Evolutionary conservation across 208 protist species (phyloP).

Genomic region (Leishmania braziliensis): DNA sequence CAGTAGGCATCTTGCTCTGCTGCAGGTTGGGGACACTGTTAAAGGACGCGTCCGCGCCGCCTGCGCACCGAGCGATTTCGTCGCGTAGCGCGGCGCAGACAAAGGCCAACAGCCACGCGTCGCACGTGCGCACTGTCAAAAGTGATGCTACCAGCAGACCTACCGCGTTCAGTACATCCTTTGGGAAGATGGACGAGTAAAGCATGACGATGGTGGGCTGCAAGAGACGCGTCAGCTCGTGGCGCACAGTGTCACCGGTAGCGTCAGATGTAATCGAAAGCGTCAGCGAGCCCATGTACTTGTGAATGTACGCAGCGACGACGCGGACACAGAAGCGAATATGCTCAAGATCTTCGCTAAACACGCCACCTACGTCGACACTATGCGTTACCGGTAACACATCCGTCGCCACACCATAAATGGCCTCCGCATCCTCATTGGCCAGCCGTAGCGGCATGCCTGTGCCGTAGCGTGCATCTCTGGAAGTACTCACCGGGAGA

Average conservation of each 20-base stretch:
- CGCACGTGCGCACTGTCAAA: slow-evolving; percentile 65
- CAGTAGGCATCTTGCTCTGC: not conserved
- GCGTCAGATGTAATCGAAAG: slow-evolving; percentile 11
- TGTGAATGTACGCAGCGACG: slow-evolving; percentile 82
- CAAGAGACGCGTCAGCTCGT: slow-evolving; percentile 47
- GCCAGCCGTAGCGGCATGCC: not conserved
- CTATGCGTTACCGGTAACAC: not conserved
- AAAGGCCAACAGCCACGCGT: slow-evolving; percentile 44
- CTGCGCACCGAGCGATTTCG: not conserved
- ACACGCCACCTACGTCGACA: slow-evolving; percentile 32
- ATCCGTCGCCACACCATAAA: not conserved
- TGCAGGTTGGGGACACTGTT: not conserved
- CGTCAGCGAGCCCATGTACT: slow-evolving; percentile 59
- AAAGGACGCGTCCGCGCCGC: not conserved
- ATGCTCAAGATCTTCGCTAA: slow-evolving; percentile 84
- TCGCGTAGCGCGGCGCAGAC: slow-evolving; percentile 49
- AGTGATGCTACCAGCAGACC: slow-evolving; percentile 79
- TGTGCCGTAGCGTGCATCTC: not conserved
- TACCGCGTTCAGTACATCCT: slow-evolving; percentile 88
- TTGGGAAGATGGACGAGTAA: slow-evolving; percentile 66
- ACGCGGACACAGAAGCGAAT: slow-evolving; percentile 86
- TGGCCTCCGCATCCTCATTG: slow-evolving; percentile 5
- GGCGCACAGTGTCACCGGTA: slow-evolving; percentile 7
- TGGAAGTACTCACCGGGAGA: not conserved
- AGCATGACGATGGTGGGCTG: slow-evolving; percentile 70